Base-by-base conservation (phyloP, 73 alveolate species). In the Paramecium sonneborni region DNA sequence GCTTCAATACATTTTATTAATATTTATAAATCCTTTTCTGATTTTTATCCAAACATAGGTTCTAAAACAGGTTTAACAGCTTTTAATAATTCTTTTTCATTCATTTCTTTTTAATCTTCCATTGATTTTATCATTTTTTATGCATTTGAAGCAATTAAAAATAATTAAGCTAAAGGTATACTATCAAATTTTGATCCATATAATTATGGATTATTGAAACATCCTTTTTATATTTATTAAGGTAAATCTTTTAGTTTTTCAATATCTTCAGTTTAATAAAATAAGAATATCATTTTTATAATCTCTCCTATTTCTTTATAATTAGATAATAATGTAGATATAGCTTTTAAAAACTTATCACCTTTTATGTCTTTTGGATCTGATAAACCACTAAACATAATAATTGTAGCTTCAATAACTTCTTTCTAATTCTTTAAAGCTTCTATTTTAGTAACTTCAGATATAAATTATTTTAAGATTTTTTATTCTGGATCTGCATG, bases 1-100 rank as follows among this genome's bases (percentile, higher is more conserved):
- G 87, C 87, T 37, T 74, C 87, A 0, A 74, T 74, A 37, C 67
- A 34, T 21, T 74, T 74, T 7, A 74, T 20, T 18, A 74, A 74
- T 3, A 74, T 39, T 34, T 74, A n/a, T 37, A 74, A 39, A n/a
- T 74, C 87, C 7, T 74, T 74, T 15, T 74, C 58, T 74, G 28
- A 74, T 74, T 39, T 39, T 62, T 26, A 11, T 37, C 56, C 87
- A 37, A 74, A 74, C 32, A 74, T 74, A 28, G 56, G 58, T 28
- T 34, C 87, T 5, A 74, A 74, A 6, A 74, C 58, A 32, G 58
- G 56, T 21, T 74, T 74, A 35, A 39, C 58, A 34, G 44, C 57
- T 15, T 74, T 74, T 39, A 74, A n/a, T n/a, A 74, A 74, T 37
- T 74, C 87, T 11, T 0, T 74, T 37, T 74, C 87, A 74, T 74